These are phyloP conservation scores for Schoenoplectus tabernaemontani DNA, from an alignment of 202 grass and related monocot genomes.

Conservation along the genomic window DNA sequence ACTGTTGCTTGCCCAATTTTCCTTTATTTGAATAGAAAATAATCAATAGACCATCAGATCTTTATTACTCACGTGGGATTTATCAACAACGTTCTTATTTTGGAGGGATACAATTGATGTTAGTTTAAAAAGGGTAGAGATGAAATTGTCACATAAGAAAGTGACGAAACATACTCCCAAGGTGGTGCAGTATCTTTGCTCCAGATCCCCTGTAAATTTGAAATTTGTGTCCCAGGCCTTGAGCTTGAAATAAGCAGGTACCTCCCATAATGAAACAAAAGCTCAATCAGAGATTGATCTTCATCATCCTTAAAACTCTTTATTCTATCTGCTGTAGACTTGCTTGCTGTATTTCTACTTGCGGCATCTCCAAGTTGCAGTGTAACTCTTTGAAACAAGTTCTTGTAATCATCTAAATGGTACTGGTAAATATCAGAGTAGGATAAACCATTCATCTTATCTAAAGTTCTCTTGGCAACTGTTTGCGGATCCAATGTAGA, in stretches of 20 bases:
- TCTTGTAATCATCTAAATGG: conserved; percentile 88
- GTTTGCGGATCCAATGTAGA: conserved; percentile 54
- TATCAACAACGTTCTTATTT: not conserved
- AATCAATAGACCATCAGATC: not conserved
- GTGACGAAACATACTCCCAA: conserved; percentile 59
- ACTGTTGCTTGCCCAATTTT: not conserved
- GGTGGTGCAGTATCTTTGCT: conserved; percentile 57
- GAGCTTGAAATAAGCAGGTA: conserved; percentile 96
- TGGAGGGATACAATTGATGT: not conserved
- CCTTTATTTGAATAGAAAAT: not conserved
- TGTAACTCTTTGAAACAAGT: conserved; percentile 71
- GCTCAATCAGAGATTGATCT: conserved; percentile 80
- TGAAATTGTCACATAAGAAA: not conserved
- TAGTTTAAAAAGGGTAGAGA: not conserved
- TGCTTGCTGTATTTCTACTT: conserved; percentile 25
- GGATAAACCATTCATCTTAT: conserved; percentile 43
- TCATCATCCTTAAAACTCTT: conserved; percentile 72
- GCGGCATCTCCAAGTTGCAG: conserved; percentile 59
- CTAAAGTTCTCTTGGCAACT: conserved; percentile 38
- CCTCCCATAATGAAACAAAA: conserved; percentile 90
- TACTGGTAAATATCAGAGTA: conserved; percentile 65
- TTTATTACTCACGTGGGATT: not conserved
- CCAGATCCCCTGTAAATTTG: conserved; percentile 98
- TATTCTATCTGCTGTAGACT: conserved; percentile 72
- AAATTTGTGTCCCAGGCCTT: conserved; percentile 73